Base-by-base conservation (phyloP, 805 yeast species). In the Sugiyamaella mastotermitis region DNA sequence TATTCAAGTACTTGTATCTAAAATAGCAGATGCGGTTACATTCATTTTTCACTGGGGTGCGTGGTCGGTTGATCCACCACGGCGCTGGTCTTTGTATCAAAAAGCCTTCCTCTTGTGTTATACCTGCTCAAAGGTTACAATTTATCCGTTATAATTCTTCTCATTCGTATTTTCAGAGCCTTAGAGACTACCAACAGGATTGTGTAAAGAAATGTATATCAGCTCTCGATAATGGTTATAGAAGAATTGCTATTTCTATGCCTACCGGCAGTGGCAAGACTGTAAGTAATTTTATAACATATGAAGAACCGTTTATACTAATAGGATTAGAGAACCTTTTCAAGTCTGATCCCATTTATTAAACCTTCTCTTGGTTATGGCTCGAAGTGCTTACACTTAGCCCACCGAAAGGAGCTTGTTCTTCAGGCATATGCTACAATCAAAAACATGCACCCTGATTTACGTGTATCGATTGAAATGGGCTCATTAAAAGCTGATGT, bases 201-300 rank as follows among this genome's bases (percentile, higher is more conserved):
- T 88, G 94, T 36, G 72, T 87, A 2, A 54, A 70, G 1, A 56
- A 67, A 0, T 76, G 88, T 23, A 48, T 76, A 1, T 48, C 57
- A 0, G 70, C 84, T 0, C 54, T 81, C 1, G 50, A 59, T 0
- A 41, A 50, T 0, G 78, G 80, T 1, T 49, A 58, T 2, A 58
- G 68, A 14, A 65, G 92, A 33, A 72, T 86, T 0, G 96, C 90
- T 0, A 87, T 86, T 1, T 81, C 86, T 20, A 58, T 88, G 26
- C 95, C 96, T 10, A 90, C 97, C 0, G 33, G 97, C 0, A 92
- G 95, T 9, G 97, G 97, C 4, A 88, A 88, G 51, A 88, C 97
- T 0, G 85, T 86, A 9, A 28, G 77, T n/a, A n/a, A n/a, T n/a
- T n/a, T n/a, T n/a, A n/a, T n/a, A n/a, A n/a, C n/a, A n/a, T n/a